These are phyloP conservation scores for Gaillardinia entomophila DNA, from an alignment of 805 yeast species.

Conservation along the genomic window DNA sequence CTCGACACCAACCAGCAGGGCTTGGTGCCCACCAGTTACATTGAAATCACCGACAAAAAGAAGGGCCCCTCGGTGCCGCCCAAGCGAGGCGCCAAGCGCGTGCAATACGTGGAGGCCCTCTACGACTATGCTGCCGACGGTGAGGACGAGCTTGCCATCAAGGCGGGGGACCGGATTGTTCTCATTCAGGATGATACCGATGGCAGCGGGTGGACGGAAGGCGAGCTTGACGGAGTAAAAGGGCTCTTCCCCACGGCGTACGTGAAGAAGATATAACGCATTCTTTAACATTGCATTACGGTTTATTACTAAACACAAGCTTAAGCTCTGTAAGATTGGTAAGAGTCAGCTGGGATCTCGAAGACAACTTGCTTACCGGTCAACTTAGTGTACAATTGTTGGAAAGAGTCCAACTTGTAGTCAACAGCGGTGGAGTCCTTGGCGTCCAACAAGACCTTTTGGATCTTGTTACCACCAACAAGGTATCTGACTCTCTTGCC, in stretches of 20 bases:
- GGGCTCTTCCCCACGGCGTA: slow-evolving; percentile 83
- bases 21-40: slow-evolving; percentile 78
- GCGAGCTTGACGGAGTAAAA: slow-evolving; percentile 59
- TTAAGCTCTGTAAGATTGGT: slow-evolving; percentile 17
- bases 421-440: slow-evolving; percentile 96
- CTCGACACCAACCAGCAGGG: slow-evolving; percentile 50
- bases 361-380: slow-evolving; percentile 99
- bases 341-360: slow-evolving; percentile 64
- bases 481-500: slow-evolving; percentile 99
- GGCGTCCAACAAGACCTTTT: slow-evolving; percentile 95
- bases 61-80: slow-evolving; percentile 82
- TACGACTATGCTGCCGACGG: slow-evolving; percentile 77
- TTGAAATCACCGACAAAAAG: slow-evolving; percentile 45
- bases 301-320: too few species aligned
- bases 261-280: slow-evolving; percentile 33
- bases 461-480: slow-evolving; percentile 98
- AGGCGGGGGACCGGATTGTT: slow-evolving; percentile 66
- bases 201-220: slow-evolving; percentile 94
- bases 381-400: slow-evolving; percentile 95
- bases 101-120: slow-evolving; percentile 59
- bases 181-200: slow-evolving; percentile 53
- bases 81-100: slow-evolving; percentile 61
- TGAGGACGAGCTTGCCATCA: slow-evolving; percentile 69
- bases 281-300: not conserved
- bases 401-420: slow-evolving; percentile 99